A percentile compares a stretch with the other conserved stretches of the same genome.
Evolutionary conservation across 2,329 filamentous ascomycete species (phyloP).

Genomic region (Scopulariopsis brevicaulis): DNA sequence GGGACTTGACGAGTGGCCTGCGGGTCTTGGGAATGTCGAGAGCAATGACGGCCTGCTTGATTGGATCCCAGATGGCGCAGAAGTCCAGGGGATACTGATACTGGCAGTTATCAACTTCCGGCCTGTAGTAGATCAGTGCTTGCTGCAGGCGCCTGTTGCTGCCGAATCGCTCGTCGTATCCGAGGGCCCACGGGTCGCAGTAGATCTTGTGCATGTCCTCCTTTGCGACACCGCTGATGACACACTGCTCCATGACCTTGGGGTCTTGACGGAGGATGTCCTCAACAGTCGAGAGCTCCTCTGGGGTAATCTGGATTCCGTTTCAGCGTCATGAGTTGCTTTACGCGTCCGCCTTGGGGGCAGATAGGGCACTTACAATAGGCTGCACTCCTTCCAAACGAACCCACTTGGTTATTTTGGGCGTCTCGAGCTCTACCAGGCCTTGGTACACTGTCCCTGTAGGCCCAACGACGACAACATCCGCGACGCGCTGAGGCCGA

Average conservation of each 20-base stretch:
- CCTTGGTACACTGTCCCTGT: conserved; percentile 77
- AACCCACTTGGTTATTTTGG: conserved; percentile 63
- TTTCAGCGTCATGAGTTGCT: too few relatives aligned
- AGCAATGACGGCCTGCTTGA: conserved; percentile 66
- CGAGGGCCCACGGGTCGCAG: conserved; percentile 94
- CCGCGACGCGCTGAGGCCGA: conserved; percentile 56
- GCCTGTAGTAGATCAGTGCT: conserved; percentile 91
- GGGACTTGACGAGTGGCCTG: conserved; percentile 59
- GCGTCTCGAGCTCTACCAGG: conserved; percentile 58
- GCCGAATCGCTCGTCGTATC: conserved; percentile 83
- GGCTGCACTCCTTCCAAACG: conserved; percentile 68
- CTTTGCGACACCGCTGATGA: conserved; percentile 65
- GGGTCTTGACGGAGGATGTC: conserved; percentile 63
- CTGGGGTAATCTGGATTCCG: too few relatives aligned
- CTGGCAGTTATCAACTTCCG: conserved; percentile 73
- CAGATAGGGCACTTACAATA: conserved; percentile 38
- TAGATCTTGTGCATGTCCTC: conserved; percentile 93
- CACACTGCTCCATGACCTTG: conserved; percentile 84
- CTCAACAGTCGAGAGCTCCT: conserved; percentile 58
- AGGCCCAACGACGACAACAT: conserved; percentile 70
- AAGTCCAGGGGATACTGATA: conserved; percentile 90
- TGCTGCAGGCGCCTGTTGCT: conserved; percentile 72
- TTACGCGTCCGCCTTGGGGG: too few relatives aligned
- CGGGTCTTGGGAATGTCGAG: conserved; percentile 75
- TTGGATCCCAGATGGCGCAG: conserved; percentile 79